Evolutionary conservation across 495 filamentous ascomycete species (phyloP).

Genomic region (Trichocladium uniseriatum): DNA sequence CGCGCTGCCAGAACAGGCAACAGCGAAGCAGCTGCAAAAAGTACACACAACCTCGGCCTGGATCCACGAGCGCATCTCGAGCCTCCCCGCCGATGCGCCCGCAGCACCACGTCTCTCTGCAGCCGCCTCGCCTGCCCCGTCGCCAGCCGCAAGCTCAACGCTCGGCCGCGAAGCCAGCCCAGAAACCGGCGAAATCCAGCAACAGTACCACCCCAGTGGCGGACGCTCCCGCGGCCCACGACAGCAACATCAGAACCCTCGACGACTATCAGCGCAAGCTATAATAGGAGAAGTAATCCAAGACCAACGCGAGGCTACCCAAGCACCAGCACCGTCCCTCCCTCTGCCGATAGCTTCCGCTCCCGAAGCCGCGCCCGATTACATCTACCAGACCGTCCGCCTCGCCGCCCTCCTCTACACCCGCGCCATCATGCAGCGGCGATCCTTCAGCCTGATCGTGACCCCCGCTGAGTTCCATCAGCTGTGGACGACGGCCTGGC

Average conservation of each 20-base stretch:
- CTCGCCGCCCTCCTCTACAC: constrained; percentile 28
- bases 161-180: neutral
- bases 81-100: constrained; percentile 19
- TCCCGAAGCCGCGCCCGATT: constrained; percentile 11
- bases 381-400: constrained; percentile 28
- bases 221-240: neutral
- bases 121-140: constrained; percentile 5
- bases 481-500: constrained; percentile 32
- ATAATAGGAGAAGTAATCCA: neutral
- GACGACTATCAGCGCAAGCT: neutral
- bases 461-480: constrained; percentile 16
- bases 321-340: neutral
- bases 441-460: constrained; percentile 21
- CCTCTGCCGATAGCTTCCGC: neutral
- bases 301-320: neutral
- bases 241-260: neutral
- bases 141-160: neutral
- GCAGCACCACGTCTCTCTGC: constrained; percentile 1
- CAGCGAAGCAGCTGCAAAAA: constrained; percentile 25
- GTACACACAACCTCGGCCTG: constrained; percentile 25
- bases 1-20: constrained; percentile 20
- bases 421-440: constrained; percentile 24
- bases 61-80: constrained; percentile 26
- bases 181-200: neutral
- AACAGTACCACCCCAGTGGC: neutral